These are phyloP conservation scores for Prillingera fragicola DNA, from an alignment of 1,284 basidiomycete genomes.

Conservation along the genomic window DNA sequence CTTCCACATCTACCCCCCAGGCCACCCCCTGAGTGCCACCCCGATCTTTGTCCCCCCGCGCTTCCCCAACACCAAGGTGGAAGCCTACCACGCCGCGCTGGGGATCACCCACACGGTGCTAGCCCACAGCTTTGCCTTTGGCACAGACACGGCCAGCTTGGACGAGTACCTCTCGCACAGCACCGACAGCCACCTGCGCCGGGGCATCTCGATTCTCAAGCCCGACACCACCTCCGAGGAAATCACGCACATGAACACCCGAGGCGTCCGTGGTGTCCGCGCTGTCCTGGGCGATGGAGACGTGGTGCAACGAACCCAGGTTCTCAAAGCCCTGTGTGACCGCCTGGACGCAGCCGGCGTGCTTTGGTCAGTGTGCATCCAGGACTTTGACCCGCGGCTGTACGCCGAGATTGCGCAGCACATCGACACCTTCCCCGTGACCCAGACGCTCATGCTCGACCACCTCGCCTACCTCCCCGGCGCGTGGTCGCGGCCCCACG, in stretches of 20 bases:
- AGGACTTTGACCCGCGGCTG: conserved; percentile 1
- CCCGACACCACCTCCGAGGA: not conserved
- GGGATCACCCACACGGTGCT: conserved; percentile 6
- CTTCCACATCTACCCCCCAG: conserved; percentile 13
- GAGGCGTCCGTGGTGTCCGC: conserved; percentile 7
- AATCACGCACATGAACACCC: not conserved
- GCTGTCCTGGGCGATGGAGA: not conserved
- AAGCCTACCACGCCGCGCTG: conserved; percentile 1
- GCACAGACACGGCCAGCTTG: not conserved
- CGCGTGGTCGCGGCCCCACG: conserved; percentile 4
- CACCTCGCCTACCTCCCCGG: conserved; percentile 11
- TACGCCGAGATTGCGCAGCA: not conserved
- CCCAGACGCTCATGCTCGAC: conserved; percentile 9
- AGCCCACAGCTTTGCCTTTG: conserved; percentile 6
- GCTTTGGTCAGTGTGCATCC: conserved; percentile 6
- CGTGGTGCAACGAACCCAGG: not conserved
- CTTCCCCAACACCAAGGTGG: not conserved
- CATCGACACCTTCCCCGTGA: not conserved
- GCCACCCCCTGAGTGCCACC: not conserved
- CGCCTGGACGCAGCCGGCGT: conserved; percentile 4
- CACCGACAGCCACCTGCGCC: not conserved
- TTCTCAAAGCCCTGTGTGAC: not conserved
- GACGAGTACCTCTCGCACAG: not conserved
- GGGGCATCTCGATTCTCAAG: not conserved
- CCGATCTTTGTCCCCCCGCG: conserved; percentile 3